Base-by-base conservation (phyloP, 306 rosid species). In the Lathyrus tuberosus region DNA sequence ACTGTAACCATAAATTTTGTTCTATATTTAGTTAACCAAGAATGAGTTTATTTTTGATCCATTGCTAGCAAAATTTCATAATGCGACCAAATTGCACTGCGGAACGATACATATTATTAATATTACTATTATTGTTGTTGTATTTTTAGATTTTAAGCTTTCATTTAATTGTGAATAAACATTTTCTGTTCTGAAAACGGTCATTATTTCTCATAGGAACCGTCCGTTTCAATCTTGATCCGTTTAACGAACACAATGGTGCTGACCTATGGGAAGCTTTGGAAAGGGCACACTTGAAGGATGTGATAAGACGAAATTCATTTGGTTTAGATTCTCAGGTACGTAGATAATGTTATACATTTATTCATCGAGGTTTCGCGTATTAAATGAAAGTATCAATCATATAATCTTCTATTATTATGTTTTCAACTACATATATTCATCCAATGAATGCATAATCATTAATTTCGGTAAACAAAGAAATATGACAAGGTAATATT, bases 241-340 rank as follows among this genome's bases (percentile, higher is more conserved):
- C 98, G 30, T 92, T 92, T 63, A 51, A 62, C 33, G 96, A 88
- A 57, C 93, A 92, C 74, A 83, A 75, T 57, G 98, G 88, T 81
- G 83, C 90, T 79, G 88, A 92, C 63, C 85, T 90, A 26, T 92
- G 98, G 98, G 91, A 90, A 82, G 91, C 93, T 33, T 72, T 92
- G 28, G 92, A 92, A 77, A 89, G 93, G 79, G 91, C 96, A 14
- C 85, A 90, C 75, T 84, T 90, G 48, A 92, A 86, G 80, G 91
- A 85, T 65, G 92, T 84, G 7, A 82, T 90, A 56, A 76, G 84
- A 56, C 78, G 88, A 80, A 85, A 84, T 76, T 69, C 93, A 46
- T 77, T 86, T n/a, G 96, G 98, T 69, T 86, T 92, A 62, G 95
- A 92, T 71, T 79, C 87, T 68, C 88, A 86, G 96, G 98, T 92